Base-by-base conservation (phyloP, 768 basidiomycete genomes). In the Coprinopsis sp. region DNA sequence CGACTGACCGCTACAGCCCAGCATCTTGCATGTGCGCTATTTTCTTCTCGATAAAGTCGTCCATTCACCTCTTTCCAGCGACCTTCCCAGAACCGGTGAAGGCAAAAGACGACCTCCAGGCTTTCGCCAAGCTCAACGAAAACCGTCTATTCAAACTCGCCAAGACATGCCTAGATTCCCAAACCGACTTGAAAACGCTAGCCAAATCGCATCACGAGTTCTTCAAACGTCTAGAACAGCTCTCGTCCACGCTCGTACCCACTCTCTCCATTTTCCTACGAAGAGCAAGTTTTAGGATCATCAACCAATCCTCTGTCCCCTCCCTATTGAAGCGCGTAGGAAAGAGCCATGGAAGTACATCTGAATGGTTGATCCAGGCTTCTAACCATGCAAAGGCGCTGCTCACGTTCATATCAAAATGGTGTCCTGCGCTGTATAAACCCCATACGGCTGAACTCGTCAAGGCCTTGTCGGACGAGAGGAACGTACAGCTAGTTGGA, bases 121-220 rank as follows among this genome's bases (percentile, higher is more conserved):
- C 76, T 1, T 99, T 98, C 54, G 93, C 94, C 1, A 87, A 86
- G 49, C 66, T 84, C 33, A 97, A 98, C 60, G 92, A 95, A 59
- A 74, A 74, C 19, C 76, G 91, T 30, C 69, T 94, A 6, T 97
- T 92, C 71, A 92, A 86, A 63, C 70, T 93, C 10, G 70, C 93
- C 31, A 86, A 81, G 62, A 84, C 77, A 0, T 84, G 88, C 53
- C 74, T 90, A 70, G 92, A 96, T 61, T 72, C 86, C 0, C 85
- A 91, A 56, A 83, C 87, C 0, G 90, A 94, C 58, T 64, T 97
- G 21, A 91, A 87, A 63, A 72, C 73, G 4, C 70, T 94, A 7
- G 71, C 86, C 48, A 97, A 94, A 64, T 72, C 89, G 24, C 60
- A 92, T 84, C 77, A 71, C 58, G 96, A 99, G 58, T 86, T 94